phyloP scores from a whole-genome alignment of 192 early-diverging fungal species.

The Coemansia sp. region DNA sequence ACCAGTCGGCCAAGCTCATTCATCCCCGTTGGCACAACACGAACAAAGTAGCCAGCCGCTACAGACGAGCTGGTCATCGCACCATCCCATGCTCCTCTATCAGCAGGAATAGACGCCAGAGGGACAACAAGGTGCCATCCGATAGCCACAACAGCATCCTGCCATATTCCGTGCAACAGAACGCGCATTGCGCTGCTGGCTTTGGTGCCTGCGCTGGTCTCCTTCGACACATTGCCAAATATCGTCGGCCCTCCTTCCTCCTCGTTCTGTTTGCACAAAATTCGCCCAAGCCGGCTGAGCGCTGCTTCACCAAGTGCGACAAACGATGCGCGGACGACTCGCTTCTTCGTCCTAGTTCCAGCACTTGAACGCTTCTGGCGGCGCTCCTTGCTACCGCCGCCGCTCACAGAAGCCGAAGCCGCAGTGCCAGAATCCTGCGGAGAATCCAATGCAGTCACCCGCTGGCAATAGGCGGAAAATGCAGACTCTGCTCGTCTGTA shows the following conservation, averaged over 20 bases:
- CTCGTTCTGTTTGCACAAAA: conserved; percentile 1
- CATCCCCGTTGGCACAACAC: conserved; percentile 29
- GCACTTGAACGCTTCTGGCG: neutral
- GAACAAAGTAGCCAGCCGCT: conserved; percentile 31
- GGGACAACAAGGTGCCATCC: conserved; percentile 35
- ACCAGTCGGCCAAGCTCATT: conserved; percentile 10
- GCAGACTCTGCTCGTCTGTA: neutral
- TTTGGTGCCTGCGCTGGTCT: neutral
- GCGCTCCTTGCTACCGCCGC: neutral
- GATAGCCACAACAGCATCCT: conserved; percentile 35
- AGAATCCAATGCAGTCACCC: conserved; percentile 2
- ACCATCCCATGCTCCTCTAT: neutral
- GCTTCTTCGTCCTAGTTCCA: conserved; percentile 10
- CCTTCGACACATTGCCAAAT: neutral
- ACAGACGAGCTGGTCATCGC: neutral
- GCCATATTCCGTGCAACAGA: conserved; percentile 33
- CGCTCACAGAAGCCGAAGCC: neutral
- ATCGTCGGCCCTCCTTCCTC: neutral
- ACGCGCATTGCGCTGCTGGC: conserved; percentile 6
- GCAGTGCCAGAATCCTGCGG: neutral
- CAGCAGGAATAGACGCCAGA: neutral
- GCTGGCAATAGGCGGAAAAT: conserved; percentile 14
- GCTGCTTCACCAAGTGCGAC: conserved; percentile 29
- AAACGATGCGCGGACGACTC: conserved; percentile 17
- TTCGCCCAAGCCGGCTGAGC: conserved; percentile 12